Evolutionary conservation across 208 protist genomes (phyloP).

Genomic region (Sergeia podlipaevii): DNA sequence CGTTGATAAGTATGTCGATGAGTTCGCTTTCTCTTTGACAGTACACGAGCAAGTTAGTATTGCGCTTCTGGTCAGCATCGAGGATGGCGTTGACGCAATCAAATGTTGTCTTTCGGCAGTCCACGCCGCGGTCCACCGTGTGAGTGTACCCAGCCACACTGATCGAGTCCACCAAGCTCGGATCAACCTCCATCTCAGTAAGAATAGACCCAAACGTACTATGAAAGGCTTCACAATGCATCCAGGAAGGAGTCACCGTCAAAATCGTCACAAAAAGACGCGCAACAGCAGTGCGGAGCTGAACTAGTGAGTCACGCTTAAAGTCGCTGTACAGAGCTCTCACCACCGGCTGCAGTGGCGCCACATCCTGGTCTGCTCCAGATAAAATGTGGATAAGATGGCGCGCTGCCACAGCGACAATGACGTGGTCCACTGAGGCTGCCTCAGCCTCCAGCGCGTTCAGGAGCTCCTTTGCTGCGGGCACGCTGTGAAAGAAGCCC

Average conservation of each 20-base stretch:
- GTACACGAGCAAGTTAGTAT: constrained; percentile 35
- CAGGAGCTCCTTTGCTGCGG: not conserved
- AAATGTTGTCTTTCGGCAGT: constrained; percentile 92
- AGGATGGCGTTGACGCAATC: constrained; percentile 91
- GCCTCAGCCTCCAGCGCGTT: not conserved
- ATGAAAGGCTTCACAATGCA: constrained; percentile 26
- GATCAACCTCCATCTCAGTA: constrained; percentile 23
- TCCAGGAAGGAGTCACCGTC: constrained; percentile 24
- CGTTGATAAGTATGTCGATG: constrained; percentile 35
- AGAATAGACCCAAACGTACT: constrained; percentile 22
- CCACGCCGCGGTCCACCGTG: constrained; percentile 90
- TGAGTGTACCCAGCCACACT: constrained; percentile 94
- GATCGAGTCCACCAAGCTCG: constrained; percentile 55
- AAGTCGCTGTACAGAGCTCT: constrained; percentile 11
- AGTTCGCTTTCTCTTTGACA: constrained; percentile 32
- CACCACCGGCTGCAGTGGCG: not conserved
- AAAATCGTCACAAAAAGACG: constrained; percentile 38
- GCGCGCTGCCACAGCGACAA: no score
- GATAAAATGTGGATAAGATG: no score
- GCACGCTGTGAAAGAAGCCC: constrained; percentile 13
- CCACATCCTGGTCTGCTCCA: constrained; percentile 11
- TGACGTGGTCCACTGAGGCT: not conserved
- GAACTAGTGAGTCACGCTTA: constrained; percentile 11
- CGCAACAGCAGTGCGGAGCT: constrained; percentile 20
- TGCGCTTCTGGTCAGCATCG: constrained; percentile 16